Evolutionary conservation across 2,329 filamentous ascomycete species (phyloP).

Genomic region (Alternaria gansuensis): DNA sequence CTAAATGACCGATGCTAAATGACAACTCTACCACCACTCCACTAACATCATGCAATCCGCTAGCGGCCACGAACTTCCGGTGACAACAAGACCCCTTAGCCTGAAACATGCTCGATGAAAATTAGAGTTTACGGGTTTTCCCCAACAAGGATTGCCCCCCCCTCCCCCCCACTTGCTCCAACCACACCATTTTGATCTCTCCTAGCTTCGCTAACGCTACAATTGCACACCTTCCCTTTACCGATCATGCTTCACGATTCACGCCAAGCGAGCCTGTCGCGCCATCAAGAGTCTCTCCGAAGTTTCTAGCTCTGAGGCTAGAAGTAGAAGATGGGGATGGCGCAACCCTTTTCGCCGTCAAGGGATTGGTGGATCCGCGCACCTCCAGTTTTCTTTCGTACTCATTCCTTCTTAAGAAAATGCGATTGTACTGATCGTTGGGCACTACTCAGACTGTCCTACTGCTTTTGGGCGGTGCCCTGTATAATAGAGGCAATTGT

Average conservation of each 20-base stretch:
- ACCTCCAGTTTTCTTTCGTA: conserved; percentile 8
- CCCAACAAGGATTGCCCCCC: conserved; percentile 12
- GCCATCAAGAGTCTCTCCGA: conserved; percentile 24
- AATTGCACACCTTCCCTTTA: conserved; percentile 17
- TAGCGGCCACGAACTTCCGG: conserved; percentile 9
- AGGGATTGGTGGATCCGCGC: neutral
- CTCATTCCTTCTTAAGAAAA: neutral
- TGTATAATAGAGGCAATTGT: conserved; percentile 11
- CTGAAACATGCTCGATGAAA: conserved; percentile 34
- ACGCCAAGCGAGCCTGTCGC: conserved; percentile 18
- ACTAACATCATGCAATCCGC: conserved; percentile 6
- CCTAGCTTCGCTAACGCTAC: conserved; percentile 15
- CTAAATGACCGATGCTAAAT: conserved; percentile 7
- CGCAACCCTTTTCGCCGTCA: neutral
- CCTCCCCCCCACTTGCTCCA: conserved; percentile 9
- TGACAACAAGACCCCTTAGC: conserved; percentile 16
- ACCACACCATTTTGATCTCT: conserved; percentile 14
- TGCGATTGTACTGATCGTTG: neutral
- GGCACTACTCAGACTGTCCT: neutral
- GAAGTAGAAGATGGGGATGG: conserved; percentile 13
- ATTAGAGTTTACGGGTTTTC: conserved; percentile 37
- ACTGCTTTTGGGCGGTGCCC: neutral
- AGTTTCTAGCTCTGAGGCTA: conserved; percentile 31
- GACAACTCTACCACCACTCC: conserved; percentile 5
- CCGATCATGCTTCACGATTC: conserved; percentile 21